Conservation (phyloP, 164 flowering plant genomes). For the Chimonanthus praecox region DNA sequence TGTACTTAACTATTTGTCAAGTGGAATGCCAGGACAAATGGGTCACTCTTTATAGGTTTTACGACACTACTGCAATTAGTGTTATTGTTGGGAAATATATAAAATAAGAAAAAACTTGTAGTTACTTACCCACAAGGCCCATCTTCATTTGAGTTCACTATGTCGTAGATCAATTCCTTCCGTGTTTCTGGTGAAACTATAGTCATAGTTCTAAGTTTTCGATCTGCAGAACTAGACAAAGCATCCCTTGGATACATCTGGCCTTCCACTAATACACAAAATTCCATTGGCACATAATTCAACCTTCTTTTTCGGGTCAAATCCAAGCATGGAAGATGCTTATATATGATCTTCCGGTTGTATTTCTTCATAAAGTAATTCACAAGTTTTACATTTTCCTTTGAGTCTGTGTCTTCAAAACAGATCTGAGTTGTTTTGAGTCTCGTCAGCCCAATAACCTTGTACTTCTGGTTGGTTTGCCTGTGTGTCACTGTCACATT, state of each 20-base stretch:
- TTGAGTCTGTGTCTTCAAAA: slow-evolving; percentile 34
- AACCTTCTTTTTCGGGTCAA: slow-evolving; percentile 34
- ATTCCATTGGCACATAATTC: slow-evolving; percentile 73
- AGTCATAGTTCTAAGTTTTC: slow-evolving; percentile 26
- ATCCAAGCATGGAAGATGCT: slow-evolving; percentile 61
- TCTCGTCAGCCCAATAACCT: slow-evolving; percentile 38
- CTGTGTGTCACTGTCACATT: slow-evolving; percentile 66
- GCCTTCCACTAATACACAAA: slow-evolving; percentile 61
- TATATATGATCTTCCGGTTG: slow-evolving; percentile 23
- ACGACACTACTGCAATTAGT: no score
- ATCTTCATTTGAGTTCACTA: slow-evolving; percentile 28
- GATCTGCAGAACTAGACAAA: slow-evolving; percentile 22
- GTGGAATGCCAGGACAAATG: no score
- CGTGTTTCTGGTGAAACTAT: slow-evolving; percentile 33
- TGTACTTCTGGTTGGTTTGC: slow-evolving; percentile 43
- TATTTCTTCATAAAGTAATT: slow-evolving; percentile 51
- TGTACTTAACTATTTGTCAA: no score
- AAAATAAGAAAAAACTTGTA: no score
- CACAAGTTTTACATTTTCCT: slow-evolving; percentile 22
- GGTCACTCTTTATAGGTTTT: no score
- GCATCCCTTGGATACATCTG: slow-evolving; percentile 59
- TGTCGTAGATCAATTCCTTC: slow-evolving; percentile 28
- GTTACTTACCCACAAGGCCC: slow-evolving; percentile 70
- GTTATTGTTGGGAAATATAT: not conserved
- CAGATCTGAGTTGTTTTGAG: slow-evolving; percentile 11